Evolutionary conservation across 1,284 basidiomycete species (phyloP), one percentile per base, ranked within the genome.

Genomic region (Stereum hirsutum): DNA sequence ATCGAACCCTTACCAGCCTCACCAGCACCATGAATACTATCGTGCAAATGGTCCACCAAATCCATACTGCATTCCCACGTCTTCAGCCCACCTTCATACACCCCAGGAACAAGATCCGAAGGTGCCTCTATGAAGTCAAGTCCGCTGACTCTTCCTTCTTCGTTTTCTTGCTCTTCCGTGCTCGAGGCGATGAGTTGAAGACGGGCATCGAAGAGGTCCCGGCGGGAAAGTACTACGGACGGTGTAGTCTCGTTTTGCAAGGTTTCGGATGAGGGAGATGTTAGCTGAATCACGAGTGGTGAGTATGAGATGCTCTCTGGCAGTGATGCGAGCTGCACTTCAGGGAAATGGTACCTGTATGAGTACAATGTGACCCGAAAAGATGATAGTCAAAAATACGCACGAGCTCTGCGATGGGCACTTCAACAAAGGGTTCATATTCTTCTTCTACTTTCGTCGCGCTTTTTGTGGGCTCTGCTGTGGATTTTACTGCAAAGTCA

Each of bases 61-160:
- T 98, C 95, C 12, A 94, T 62, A 28, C 89, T 88, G 49, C 92
- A 96, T 61, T 99, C 95, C 95, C 95, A 99, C 2, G 93, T 97
- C 64, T 98, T 98, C 44, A 99, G 61, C 0, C 95, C 95, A 12
- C 95, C 95, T 63, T 98, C 95, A 56, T 99, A 98, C 0, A 93
- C 73, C 0, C 92, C 85, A 1, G 93, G 89, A 8, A 98, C 78
- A 10, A 99, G 74, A 62, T 98, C 95, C 0, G 90, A 92, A 0
- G 88, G 82, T 1, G 85, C 77, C 50, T 91, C 83, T 17, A 92
- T 65, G 47, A 85, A 89, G 11, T 68, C 64, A 2, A 82, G 58
- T 3, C 46, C 50, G 3, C 55, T 25, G 15, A 17, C 27, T 12
- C 27, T 25, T 2, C 24, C 37, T n/a, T 39, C 53, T 23, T 54